Percentiles rank a stretch among this genome's conserved stretches.
Conservation (phyloP, 1,284 basidiomycete species). For the Tranzscheliella williamsii region DNA sequence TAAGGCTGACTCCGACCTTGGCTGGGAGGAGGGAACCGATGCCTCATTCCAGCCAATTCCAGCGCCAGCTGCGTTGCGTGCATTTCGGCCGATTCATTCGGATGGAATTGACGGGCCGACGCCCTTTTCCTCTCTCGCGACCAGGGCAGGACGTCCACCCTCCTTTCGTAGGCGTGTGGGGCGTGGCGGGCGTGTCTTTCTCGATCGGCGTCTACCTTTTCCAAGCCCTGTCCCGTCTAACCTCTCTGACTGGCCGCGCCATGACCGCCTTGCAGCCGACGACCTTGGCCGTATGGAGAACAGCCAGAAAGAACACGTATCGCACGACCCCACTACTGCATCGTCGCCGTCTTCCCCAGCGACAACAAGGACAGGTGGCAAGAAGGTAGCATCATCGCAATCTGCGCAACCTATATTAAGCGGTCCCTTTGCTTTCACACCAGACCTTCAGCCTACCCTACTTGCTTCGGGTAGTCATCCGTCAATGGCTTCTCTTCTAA, state of each 20-base stretch:
- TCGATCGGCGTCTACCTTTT: conserved; percentile 53
- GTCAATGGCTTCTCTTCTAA: conserved; percentile 17
- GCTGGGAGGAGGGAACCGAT: conserved; percentile 58
- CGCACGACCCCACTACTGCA: conserved; percentile 4
- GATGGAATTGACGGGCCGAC: conserved; percentile 33
- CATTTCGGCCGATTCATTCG: conserved; percentile 56
- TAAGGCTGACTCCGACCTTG: conserved; percentile 51
- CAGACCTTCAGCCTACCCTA: conserved; percentile 39
- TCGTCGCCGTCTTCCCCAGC: conserved; percentile 5
- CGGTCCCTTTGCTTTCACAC: conserved; percentile 53
- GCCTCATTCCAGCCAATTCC: conserved; percentile 53
- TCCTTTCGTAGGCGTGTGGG: conserved; percentile 58
- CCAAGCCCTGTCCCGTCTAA: conserved; percentile 56
- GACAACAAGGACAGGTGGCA: too few relatives aligned
- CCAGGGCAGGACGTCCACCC: conserved; percentile 52
- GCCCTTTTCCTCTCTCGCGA: conserved; percentile 26
- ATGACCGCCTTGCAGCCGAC: background rate
- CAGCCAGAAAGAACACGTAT: too few relatives aligned
- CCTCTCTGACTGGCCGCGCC: conserved; percentile 52
- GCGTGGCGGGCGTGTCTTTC: conserved; percentile 56
- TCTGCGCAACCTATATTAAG: background rate
- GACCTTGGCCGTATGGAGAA: too few relatives aligned
- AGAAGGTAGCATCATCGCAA: conserved; percentile 7
- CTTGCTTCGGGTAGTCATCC: conserved; percentile 33
- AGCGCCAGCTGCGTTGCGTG: conserved; percentile 42